Evolutionary conservation across 768 basidiomycete species (phyloP).

Genomic region (Xerocomus brunneocitrinus): DNA sequence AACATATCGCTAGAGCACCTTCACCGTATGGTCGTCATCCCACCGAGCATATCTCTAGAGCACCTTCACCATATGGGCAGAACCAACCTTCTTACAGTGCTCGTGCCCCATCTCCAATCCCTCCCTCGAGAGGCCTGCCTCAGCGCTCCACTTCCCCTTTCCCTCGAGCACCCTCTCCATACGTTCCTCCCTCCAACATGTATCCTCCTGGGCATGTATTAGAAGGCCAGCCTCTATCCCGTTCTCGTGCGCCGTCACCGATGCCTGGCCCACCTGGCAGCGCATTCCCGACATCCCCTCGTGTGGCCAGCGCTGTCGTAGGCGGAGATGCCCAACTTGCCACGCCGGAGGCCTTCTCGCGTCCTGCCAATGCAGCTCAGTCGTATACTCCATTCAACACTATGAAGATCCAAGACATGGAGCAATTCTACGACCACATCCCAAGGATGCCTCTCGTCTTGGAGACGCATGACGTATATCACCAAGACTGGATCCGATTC

Average conservation of each 20-base stretch:
- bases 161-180: conserved; percentile 29
- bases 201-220: conserved; percentile 57
- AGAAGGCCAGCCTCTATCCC: conserved; percentile 48
- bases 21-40: conserved; percentile 35
- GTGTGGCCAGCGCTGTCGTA: conserved; percentile 16
- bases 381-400: conserved; percentile 66
- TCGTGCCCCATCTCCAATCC: conserved; percentile 29
- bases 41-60: conserved; percentile 39
- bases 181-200: conserved; percentile 27
- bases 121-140: conserved; percentile 17
- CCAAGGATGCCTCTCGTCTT: conserved; percentile 73
- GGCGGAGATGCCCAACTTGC: conserved; percentile 37
- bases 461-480: conserved; percentile 69
- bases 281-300: conserved; percentile 27
- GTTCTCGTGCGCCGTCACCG: conserved; percentile 49
- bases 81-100: conserved; percentile 23
- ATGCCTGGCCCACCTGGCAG: conserved; percentile 41
- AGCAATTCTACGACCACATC: conserved; percentile 59
- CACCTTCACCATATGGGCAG: conserved; percentile 28
- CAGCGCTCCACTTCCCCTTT: conserved; percentile 30
- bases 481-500: conserved; percentile 76
- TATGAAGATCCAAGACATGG: conserved; percentile 75
- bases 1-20: conserved; percentile 36
- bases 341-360: conserved; percentile 69
- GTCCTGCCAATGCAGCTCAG: conserved; percentile 63